Base-by-base conservation (phyloP, 805 yeast genomes). In the Candida sithepensis region DNA sequence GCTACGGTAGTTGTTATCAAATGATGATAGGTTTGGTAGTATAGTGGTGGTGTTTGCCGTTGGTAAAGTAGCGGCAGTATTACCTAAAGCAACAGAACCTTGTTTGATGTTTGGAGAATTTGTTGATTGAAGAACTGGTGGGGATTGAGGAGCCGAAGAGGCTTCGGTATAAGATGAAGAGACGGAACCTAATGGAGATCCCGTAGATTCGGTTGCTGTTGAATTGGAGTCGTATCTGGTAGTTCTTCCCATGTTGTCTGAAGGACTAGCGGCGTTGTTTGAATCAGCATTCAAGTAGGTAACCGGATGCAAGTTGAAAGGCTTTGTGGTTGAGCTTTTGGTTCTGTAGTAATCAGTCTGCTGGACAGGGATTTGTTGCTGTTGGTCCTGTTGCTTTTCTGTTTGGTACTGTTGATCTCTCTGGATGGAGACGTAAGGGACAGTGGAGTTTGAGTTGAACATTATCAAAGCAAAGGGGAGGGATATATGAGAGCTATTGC, bases 221-320 rank as follows among this genome's bases (percentile, higher is more conserved):
- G 60, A 53, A 13, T 32, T 42, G 2, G 54, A 48, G 10, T 50
- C 55, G 18, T 42, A 45, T 33, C 47, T 43, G 14, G 38, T n/a
- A 33, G n/a, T 26, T 33, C 44, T 42, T 41, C 41, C 41, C 26
- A 37, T 34, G 38, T 42, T 16, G 13, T n/a, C 10, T 4, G 47
- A 19, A 14, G 39, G 12, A 22, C n/a, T 42, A 22, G 13, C 18
- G 14, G 14, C 20, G 19, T 32, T 42, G 32, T n/a, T 42, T 34
- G 55, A 41, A 33, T 59, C 61, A 4, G 66, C 64, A 44, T 61
- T 58, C 45, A 61, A 45, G 39, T 61, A 63, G 16, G 64, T 53
- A 18, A 63, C 61, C 2, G 67, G 68, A 42, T 62, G 65, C 30
- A 63, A 52, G 41, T 63, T 59, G 36, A 55, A 48, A 13, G 49